These are phyloP conservation scores for Nakaseomyces sp. DNA, from an alignment of 1,139 yeast species.

Conservation along the genomic window DNA sequence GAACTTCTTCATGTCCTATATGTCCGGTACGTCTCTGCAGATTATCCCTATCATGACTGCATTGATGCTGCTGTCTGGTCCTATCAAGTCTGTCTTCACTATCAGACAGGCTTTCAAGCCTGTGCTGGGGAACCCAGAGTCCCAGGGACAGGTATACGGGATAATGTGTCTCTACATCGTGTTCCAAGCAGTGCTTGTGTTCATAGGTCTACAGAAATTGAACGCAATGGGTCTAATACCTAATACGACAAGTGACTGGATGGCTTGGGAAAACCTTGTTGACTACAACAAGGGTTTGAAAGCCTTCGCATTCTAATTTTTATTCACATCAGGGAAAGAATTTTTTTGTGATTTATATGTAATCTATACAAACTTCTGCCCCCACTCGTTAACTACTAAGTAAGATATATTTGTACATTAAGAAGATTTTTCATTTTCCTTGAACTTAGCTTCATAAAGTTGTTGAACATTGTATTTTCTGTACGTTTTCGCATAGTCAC, in stretches of 20 bases:
- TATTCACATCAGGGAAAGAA: no score
- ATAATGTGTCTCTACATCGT: slow-evolving; percentile 44
- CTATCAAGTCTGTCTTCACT: slow-evolving; percentile 60
- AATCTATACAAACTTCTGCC: no score
- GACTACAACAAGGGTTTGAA: slow-evolving; percentile 16
- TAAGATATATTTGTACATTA: slow-evolving; percentile 5
- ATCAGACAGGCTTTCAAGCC: slow-evolving; percentile 42
- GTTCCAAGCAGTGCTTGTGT: slow-evolving; percentile 58
- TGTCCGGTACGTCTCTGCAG: slow-evolving; percentile 88
- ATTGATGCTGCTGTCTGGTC: slow-evolving; percentile 69
- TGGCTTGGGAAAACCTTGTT: slow-evolving; percentile 65
- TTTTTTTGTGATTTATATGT: no score
- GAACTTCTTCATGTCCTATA: slow-evolving; percentile 84
- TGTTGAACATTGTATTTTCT: slow-evolving; percentile 54
- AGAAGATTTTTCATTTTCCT: slow-evolving; percentile 12
- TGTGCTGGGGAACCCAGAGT: slow-evolving; percentile 33
- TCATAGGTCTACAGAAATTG: slow-evolving; percentile 76
- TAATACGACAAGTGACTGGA: slow-evolving; percentile 81
- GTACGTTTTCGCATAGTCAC: slow-evolving; percentile 41
- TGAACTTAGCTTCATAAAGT: slow-evolving; percentile 42
- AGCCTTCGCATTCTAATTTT: slow-evolving; percentile 20
- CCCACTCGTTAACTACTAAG: no score
- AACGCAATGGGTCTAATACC: slow-evolving; percentile 89
- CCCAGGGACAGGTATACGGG: slow-evolving; percentile 37
- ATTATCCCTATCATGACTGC: slow-evolving; percentile 90